These are phyloP conservation scores for Geranium rotundifolium DNA, from an alignment of 345 rosid genomes.

Conservation along the genomic window DNA sequence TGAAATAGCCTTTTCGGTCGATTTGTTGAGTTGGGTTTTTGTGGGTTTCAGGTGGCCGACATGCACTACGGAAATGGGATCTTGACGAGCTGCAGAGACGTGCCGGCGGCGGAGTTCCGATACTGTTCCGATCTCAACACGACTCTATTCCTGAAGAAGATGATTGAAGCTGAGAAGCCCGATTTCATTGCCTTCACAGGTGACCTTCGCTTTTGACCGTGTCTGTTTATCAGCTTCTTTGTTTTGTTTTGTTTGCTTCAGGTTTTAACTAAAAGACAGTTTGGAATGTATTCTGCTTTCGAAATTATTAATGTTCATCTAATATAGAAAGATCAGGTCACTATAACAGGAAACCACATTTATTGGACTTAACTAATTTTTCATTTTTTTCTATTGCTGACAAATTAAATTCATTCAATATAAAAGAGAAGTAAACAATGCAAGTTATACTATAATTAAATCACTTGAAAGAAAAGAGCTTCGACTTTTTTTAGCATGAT, in stretches of 20 bases:
- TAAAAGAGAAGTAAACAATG: too few relatives aligned
- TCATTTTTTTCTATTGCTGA: too few relatives aligned
- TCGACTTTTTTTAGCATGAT: too few relatives aligned
- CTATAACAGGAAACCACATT: too few relatives aligned
- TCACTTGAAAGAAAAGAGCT: too few relatives aligned
- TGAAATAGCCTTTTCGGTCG: background rate
- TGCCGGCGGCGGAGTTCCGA: conserved; percentile 36
- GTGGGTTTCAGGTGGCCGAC: conserved; percentile 53
- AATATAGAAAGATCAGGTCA: too few relatives aligned
- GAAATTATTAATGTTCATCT: too few relatives aligned
- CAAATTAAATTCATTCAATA: too few relatives aligned
- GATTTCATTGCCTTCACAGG: conserved; percentile 85
- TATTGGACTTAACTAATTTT: too few relatives aligned
- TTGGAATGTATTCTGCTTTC: too few relatives aligned
- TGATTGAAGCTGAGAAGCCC: conserved; percentile 65
- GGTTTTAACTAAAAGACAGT: too few relatives aligned
- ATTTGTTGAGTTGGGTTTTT: background rate
- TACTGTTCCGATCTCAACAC: conserved; percentile 84
- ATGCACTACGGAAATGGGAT: conserved; percentile 81
- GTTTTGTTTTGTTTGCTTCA: background rate
- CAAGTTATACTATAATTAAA: too few relatives aligned
- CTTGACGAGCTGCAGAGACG: conserved; percentile 68
- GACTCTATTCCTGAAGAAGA: conserved; percentile 51
- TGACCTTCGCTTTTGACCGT: conserved; percentile 3
- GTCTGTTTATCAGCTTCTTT: background rate